A percentile compares a stretch with the other conserved stretches of the same genome.
phyloP scores from a whole-genome alignment of 208 protist species.

The Paratrypanosoma confusum region DNA sequence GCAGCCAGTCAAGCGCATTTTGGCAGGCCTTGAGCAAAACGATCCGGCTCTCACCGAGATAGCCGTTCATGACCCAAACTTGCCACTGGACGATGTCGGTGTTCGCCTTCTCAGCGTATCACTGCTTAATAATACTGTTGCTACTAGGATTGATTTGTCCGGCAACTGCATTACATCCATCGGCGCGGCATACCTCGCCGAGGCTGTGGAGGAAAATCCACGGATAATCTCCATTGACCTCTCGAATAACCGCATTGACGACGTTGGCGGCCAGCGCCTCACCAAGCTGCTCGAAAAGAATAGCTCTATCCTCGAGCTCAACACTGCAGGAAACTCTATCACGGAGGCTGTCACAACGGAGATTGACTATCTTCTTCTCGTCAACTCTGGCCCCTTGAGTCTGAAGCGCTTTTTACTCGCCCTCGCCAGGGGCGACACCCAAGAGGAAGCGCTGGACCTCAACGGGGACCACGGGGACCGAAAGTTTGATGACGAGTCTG shows the following conservation, averaged over 20 bases:
- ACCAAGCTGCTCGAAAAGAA: conserved; percentile 25
- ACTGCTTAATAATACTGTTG: conserved; percentile 27
- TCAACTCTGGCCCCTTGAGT: conserved; percentile 56
- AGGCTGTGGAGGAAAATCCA: conserved; percentile 41
- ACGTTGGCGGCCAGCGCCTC: conserved; percentile 33
- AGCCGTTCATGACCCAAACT: conserved; percentile 25
- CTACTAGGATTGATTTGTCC: conserved; percentile 42
- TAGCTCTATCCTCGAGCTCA: conserved; percentile 28
- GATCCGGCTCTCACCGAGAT: conserved; percentile 27
- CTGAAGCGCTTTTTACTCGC: conserved; percentile 55
- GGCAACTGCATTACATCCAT: conserved; percentile 55
- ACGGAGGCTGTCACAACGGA: conserved; percentile 19
- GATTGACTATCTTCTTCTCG: conserved; percentile 43
- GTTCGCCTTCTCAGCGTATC: conserved; percentile 41
- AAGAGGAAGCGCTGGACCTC: conserved; percentile 47
- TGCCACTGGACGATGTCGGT: conserved; percentile 38
- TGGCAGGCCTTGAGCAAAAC: conserved; percentile 39
- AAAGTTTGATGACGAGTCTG: conserved; percentile 53
- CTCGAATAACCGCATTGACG: conserved; percentile 64
- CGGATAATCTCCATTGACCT: conserved; percentile 46
- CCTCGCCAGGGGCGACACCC: conserved; percentile 22
- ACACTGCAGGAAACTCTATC: conserved; percentile 43
- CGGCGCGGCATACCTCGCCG: conserved; percentile 35
- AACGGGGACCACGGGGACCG: conserved; percentile 30
- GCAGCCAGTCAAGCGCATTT: conserved; percentile 35